These are phyloP conservation scores for Mariannaea elegans DNA, from an alignment of 2,329 filamentous ascomycete species.

Conservation along the genomic window DNA sequence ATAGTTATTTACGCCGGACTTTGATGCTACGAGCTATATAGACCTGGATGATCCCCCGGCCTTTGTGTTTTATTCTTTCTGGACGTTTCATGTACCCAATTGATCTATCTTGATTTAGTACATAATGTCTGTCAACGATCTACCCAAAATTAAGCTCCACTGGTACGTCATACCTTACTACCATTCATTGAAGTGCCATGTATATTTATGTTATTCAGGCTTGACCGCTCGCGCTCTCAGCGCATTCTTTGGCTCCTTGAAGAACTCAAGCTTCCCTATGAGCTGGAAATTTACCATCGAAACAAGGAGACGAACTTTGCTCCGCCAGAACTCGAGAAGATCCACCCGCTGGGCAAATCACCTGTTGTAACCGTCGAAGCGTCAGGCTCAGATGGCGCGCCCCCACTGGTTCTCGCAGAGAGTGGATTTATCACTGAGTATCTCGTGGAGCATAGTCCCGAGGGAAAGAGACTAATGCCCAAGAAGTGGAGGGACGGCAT, in stretches of 20 bases:
- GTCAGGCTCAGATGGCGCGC: slow-evolving; percentile 46
- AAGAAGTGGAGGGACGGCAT: slow-evolving; percentile 64
- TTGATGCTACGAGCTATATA: background rate
- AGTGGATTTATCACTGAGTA: slow-evolving; percentile 86
- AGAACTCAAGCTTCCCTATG: slow-evolving; percentile 81
- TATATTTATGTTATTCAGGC: slow-evolving; percentile 61
- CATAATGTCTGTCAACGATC: slow-evolving; percentile 42
- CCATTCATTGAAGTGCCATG: background rate
- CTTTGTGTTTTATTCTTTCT: background rate
- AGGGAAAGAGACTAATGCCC: slow-evolving; percentile 59
- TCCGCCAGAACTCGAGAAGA: slow-evolving; percentile 76
- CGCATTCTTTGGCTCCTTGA: slow-evolving; percentile 87
- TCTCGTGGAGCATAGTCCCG: slow-evolving; percentile 70
- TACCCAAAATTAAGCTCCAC: slow-evolving; percentile 69
- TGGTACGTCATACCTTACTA: slow-evolving; percentile 60
- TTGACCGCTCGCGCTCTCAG: slow-evolving; percentile 83
- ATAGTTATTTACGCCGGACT: slow-evolving; percentile 26
- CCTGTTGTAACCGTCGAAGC: slow-evolving; percentile 76
- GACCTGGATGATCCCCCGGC: background rate
- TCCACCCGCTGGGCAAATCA: slow-evolving; percentile 89
- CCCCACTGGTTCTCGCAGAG: slow-evolving; percentile 76
- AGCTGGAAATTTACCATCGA: slow-evolving; percentile 82
- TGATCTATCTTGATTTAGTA: background rate
- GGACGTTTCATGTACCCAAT: background rate
- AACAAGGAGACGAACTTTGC: slow-evolving; percentile 69